A percentile compares a stretch with the other conserved stretches of the same genome.
These are phyloP conservation scores for Gossypium thurberi DNA, from an alignment of 345 rosid genomes.

Conservation along the genomic window DNA sequence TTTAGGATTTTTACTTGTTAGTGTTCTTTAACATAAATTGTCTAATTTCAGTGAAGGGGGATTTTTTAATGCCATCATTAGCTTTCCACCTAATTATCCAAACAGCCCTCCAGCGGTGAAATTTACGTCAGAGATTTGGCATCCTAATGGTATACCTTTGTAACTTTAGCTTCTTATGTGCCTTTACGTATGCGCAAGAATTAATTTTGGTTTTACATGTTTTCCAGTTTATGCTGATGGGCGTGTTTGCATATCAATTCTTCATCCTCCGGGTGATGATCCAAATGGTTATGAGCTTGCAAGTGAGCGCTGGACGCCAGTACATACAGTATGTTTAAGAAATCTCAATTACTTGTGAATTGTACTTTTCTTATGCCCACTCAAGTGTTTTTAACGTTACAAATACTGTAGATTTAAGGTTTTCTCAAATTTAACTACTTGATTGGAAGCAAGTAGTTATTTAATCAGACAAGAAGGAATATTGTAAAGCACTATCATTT, in stretches of 20 bases:
- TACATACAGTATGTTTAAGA: conserved; percentile 65
- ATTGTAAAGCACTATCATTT: not conserved
- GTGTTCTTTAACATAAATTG: not conserved
- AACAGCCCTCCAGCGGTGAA: conserved; percentile 82
- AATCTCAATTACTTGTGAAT: not conserved
- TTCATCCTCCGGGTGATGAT: conserved; percentile 98
- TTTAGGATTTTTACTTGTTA: not conserved
- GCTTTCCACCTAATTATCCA: conserved; percentile 84
- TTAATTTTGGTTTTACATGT: conserved; percentile 7
- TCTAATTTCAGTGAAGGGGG: conserved; percentile 79
- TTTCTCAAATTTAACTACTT: not conserved
- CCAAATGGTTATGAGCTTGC: conserved; percentile 98
- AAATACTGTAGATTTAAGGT: not conserved
- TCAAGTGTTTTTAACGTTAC: not conserved
- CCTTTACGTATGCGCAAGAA: not conserved
- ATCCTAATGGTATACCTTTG: conserved; percentile 71
- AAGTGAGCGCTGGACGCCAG: conserved; percentile 94
- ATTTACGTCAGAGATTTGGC: conserved; percentile 97
- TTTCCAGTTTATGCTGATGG: conserved; percentile 84
- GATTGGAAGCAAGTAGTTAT: not conserved
- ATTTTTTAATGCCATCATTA: conserved; percentile 87
- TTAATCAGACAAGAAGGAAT: not conserved
- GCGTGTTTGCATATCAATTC: conserved; percentile 92
- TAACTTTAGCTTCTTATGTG: not conserved
- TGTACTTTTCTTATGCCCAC: not conserved